Evolutionary conservation across 148 eudicot genomes (phyloP).

Genomic region (Limonium bicolor): DNA sequence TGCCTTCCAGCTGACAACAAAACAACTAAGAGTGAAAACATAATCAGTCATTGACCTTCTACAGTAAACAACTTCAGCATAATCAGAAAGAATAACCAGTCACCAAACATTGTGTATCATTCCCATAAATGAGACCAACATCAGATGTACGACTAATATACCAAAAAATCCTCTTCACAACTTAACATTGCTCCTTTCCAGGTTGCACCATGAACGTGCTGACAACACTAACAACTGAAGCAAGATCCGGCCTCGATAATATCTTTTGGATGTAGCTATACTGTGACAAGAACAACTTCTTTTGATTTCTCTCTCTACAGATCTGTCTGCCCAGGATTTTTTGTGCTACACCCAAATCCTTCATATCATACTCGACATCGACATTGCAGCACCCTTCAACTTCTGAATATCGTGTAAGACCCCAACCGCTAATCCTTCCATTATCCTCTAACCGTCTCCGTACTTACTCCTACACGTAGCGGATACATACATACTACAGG

Average conservation of each 20-base stretch:
- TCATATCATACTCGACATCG: neutral
- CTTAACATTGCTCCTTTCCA: neutral
- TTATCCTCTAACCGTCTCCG: too few relatives aligned
- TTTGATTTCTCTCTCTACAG: neutral
- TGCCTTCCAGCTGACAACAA: too few relatives aligned
- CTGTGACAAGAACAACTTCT: neutral
- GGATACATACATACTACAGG: too few relatives aligned
- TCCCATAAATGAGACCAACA: neutral
- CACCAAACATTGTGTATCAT: neutral
- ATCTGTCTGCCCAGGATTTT: slow-evolving; percentile 2
- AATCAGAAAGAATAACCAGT: neutral
- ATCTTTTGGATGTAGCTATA: neutral
- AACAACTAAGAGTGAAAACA: too few relatives aligned
- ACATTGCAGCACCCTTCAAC: neutral
- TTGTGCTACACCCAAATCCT: neutral
- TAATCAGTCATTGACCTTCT: too few relatives aligned
- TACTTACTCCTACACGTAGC: too few relatives aligned
- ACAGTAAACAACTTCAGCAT: too few relatives aligned
- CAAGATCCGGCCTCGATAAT: neutral
- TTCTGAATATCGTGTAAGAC: neutral
- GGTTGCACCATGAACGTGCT: neutral
- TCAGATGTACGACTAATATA: neutral
- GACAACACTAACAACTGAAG: neutral
- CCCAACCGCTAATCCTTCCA: too few relatives aligned
- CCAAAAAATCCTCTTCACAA: neutral